Evolutionary conservation across 306 rosid species (phyloP), one percentile per base, ranked within the genome.

Genomic region (Citrullus mucosospermus): DNA sequence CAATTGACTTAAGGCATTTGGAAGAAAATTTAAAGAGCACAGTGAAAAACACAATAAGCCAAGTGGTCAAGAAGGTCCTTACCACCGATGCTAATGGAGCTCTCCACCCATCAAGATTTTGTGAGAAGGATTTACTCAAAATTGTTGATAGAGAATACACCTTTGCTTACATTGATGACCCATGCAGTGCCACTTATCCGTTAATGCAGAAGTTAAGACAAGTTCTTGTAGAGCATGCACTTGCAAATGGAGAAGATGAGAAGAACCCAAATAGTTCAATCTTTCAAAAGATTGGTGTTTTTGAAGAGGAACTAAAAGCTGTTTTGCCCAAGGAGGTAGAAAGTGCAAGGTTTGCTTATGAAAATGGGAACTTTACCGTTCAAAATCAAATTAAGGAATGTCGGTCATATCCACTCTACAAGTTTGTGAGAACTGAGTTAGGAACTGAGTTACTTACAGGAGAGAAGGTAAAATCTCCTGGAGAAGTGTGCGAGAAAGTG

Each of bases 81-180:
- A 87, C 97, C 28, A 88, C 92, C 0, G 93, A 91, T 7, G 82
- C 78, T 17, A 88, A 85, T 53, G 98, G 98, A 15, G 93, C 91
- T 53, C 97, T 93, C 38, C 97, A 93, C 66, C 93, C 98, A 0
- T 91, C 97, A 0, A 85, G 93, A 68, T 90, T 91, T 36, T 90
- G 95, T 15, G 97, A 91, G 90, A 93, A 91, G 63, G 96, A 93
- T 77, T 77, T 93, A 69, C 88, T 93, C 46, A 86, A 86, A 58
- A 88, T 90, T 72, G 96, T 91, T n/a, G 74, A 67, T 10, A 36
- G 74, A 67, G 74, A 67, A 67, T 67, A 67, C 7, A 67, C 53
- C 0, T 67, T 67, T 41, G 53, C 74, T 67, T 67, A 67, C 53
- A 39, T 67, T 10, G 51, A 67, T 38, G 74, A 67, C 30, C 74